These are phyloP conservation scores for Thelonectria discophora DNA, from an alignment of 2,329 filamentous ascomycete genomes.

Conservation along the genomic window DNA sequence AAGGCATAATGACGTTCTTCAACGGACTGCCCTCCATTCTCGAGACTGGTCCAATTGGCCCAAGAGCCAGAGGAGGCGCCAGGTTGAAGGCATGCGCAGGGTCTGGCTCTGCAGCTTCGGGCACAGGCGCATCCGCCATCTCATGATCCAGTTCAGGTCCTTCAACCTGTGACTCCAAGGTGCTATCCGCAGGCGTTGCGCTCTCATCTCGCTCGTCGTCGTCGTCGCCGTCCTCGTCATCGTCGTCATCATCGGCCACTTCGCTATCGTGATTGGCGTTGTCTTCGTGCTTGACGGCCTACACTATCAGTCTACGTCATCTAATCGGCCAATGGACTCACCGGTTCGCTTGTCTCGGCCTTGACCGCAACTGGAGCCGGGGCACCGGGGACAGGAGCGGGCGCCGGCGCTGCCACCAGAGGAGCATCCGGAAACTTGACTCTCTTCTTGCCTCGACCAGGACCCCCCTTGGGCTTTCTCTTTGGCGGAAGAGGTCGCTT, in stretches of 20 bases:
- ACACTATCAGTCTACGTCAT: not conserved
- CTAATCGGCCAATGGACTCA: constrained; percentile 17
- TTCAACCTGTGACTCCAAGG: constrained; percentile 42
- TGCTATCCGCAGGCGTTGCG: constrained; percentile 46
- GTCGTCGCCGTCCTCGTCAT: constrained; percentile 58
- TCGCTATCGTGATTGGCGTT: constrained; percentile 60
- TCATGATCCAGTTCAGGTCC: constrained; percentile 49
- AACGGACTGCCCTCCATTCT: constrained; percentile 61
- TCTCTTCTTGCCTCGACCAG: constrained; percentile 82
- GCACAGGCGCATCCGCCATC: constrained; percentile 46
- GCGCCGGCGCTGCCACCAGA: constrained; percentile 42
- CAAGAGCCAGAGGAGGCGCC: constrained; percentile 43
- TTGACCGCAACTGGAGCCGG: constrained; percentile 51
- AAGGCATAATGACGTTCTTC: constrained; percentile 60
- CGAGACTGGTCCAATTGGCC: constrained; percentile 40
- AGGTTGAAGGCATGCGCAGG: constrained; percentile 46
- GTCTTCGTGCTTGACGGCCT: constrained; percentile 55
- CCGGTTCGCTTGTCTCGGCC: constrained; percentile 50
- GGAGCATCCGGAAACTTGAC: constrained; percentile 64
- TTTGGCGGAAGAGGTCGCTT: constrained; percentile 79
- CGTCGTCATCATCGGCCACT: constrained; percentile 61
- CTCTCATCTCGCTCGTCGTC: constrained; percentile 59
- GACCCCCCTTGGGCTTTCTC: constrained; percentile 78
- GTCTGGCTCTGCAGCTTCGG: constrained; percentile 25
- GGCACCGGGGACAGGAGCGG: constrained; percentile 47